A percentile compares a stretch with the other conserved stretches of the same genome.
Conservation (phyloP, 2,329 filamentous ascomycete species). For the Penicillium rolfsii region DNA sequence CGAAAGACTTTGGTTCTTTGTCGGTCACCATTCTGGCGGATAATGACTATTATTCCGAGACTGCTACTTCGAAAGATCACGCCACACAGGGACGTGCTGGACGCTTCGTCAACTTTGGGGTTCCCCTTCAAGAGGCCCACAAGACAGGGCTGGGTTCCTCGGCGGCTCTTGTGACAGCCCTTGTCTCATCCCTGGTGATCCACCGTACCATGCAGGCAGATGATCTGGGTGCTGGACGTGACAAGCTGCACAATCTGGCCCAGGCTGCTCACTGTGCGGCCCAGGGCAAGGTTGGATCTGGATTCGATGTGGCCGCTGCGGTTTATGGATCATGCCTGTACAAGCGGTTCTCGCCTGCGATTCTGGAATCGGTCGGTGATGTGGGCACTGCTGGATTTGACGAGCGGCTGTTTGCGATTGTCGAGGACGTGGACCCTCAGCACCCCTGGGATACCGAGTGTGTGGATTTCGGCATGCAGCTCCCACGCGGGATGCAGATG, state of each 20-base stretch:
- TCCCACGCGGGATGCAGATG: conserved; percentile 74
- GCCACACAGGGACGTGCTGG: conserved; percentile 39
- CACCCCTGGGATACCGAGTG: conserved; percentile 79
- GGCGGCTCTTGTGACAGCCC: conserved; percentile 86
- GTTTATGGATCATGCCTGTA: conserved; percentile 92
- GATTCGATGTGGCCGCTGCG: conserved; percentile 92
- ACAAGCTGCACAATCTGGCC: conserved; percentile 83
- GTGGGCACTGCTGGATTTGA: conserved; percentile 70
- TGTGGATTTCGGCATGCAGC: conserved; percentile 66
- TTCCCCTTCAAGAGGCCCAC: conserved; percentile 76
- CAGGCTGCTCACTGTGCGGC: conserved; percentile 94
- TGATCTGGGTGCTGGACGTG: conserved; percentile 55
- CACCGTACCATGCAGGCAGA: conserved; percentile 49
- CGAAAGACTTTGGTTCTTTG: conserved; percentile 64
- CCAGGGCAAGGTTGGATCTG: conserved; percentile 93
- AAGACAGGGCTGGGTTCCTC: conserved; percentile 97
- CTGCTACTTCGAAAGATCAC: conserved; percentile 47
- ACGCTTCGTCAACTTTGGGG: conserved; percentile 77
- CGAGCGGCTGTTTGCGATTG: conserved; percentile 63
- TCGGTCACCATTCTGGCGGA: conserved; percentile 88
- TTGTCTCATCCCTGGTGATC: conserved; percentile 60
- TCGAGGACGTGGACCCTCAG: conserved; percentile 60
- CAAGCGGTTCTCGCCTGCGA: conserved; percentile 81
- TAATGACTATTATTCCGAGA: conserved; percentile 92
- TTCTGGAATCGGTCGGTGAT: conserved; percentile 70